Evolutionary conservation across 176 grass and related monocot genomes (phyloP), one percentile per base, ranked within the genome.

Genomic region (Chloris gayana): DNA sequence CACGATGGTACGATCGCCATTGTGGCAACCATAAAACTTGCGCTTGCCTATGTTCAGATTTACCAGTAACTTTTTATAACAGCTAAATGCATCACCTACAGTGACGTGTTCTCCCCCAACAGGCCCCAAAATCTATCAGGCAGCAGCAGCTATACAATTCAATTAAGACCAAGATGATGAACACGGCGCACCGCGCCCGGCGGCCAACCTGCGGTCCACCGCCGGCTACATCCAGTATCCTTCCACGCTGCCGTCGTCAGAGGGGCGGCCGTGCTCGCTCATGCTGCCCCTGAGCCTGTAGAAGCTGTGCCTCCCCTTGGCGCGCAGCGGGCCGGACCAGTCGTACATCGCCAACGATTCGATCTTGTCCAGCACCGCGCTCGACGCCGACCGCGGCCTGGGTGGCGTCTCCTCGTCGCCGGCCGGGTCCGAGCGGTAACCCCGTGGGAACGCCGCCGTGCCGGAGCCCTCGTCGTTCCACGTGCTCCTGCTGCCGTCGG

Each of bases 241-340:
- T 35, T 89, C 80, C 30, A 88, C 54, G 83, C 85, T 84, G 73
- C 83, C 60, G 39, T 87, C 85, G n/a, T 80, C 76, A 5, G 84
- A 87, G 59, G 78, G 90, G 61, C 86, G 83, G 9, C 92, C 96
- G 80, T 93, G 90, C 78, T 99, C 96, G 65, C 96, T 99, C 82
- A 90, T 86, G 84, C 96, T 99, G 29, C 96, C 92, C 73, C 88
- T 91, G 47, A 93, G 86, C 86, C 90, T 85, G 85, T 95, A 91
- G 73, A 99, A 87, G 53, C 69, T 88, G 70, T 31, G 77, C 54
- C 78, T 59, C 6, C 83, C 89, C 77, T 86, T 99, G 70, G 86
- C 87, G 78, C 90, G 92, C 60, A 95, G 82, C 45, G 92, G 96
- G 78, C 92, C 96, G 2, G 96, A 99, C 73, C 88, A 86, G 70